Base-by-base conservation (phyloP, 805 yeast species). In the Hanseniaspora valbyensis region DNA sequence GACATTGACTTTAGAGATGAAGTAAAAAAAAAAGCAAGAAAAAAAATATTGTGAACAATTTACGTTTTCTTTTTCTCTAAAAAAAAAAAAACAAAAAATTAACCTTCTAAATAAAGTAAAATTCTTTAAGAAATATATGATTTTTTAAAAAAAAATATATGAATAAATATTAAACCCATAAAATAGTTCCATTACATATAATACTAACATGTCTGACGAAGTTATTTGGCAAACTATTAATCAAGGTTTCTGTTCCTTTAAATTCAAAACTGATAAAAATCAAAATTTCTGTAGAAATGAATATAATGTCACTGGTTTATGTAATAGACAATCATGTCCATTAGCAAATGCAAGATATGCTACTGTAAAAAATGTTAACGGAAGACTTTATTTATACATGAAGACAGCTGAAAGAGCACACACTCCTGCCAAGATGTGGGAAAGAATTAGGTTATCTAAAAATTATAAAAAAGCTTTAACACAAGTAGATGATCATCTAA, bases 381-480 rank as follows among this genome's bases (percentile, higher is more conserved):
- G 95, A 6, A 77, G 77, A 62, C 68, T 87, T 43, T 86, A 85
- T 60, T 69, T 86, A 32, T 92, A 92, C 68, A 92, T 92, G 87
- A 92, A 92, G 66, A 92, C 97, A 1, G 95, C 94, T 1, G 99
- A 92, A 70, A 80, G 99, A 69, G 94, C 95, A 19, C 97, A 92
- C 64, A 84, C 88, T 55, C 99, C 99, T 13, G 78, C 84, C 40
- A 83, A 83, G 59, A 70, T 86, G 64, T 92, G 99, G 99, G 96
- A 92, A 68, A 77, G 96, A 60, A 83, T 92, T 62, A 83, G 81
- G 66, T 73, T 92, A 54, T 83, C 92, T 42, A 88, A 86, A 67
- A 89, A 92, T 66, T 92, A 88, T 65, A 75, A 81, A 49, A 83
- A 77, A 64, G 97, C 97, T 0, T 72, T 92, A 60, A 75, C 76